Percentiles rank a stretch among this genome's conserved stretches.
Evolutionary conservation across 495 filamentous ascomycete genomes (phyloP).

Genomic region (Penicillium flavigenum): DNA sequence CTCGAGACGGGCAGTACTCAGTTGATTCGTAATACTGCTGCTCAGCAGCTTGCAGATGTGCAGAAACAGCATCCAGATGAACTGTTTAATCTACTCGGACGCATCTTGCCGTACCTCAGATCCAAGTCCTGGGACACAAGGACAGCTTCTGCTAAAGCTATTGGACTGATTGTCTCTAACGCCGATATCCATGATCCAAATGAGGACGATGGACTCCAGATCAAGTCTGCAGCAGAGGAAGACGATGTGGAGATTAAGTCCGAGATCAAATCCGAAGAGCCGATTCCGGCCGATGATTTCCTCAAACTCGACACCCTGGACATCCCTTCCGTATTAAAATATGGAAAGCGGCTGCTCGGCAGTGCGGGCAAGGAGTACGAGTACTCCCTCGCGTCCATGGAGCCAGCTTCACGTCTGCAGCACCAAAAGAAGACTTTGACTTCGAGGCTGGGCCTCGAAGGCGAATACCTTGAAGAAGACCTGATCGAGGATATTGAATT

Average conservation of each 20-base stretch:
- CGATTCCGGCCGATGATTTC: conserved; percentile 42
- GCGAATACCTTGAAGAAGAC: conserved; percentile 83
- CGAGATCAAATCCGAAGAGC: conserved; percentile 41
- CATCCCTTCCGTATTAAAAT: conserved; percentile 71
- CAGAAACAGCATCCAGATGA: conserved; percentile 98
- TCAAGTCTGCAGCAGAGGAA: conserved; percentile 55
- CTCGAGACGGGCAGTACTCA: conserved; percentile 94
- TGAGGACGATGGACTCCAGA: conserved; percentile 52
- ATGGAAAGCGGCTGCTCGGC: conserved; percentile 77
- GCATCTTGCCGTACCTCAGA: conserved; percentile 86
- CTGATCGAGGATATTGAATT: conserved; percentile 65
- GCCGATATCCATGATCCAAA: conserved; percentile 89
- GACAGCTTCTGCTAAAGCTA: conserved; percentile 84
- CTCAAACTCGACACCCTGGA: conserved; percentile 76
- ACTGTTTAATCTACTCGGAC: conserved; percentile 92
- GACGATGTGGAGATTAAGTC: conserved; percentile 49
- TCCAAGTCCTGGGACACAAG: conserved; percentile 96
- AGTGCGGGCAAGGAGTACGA: conserved; percentile 82
- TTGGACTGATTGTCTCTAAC: conserved; percentile 89
- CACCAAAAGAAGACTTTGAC: conserved; percentile 87
- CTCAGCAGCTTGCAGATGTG: conserved; percentile 93
- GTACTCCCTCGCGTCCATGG: conserved; percentile 74
- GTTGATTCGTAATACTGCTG: conserved; percentile 92
- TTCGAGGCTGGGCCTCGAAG: conserved; percentile 77
- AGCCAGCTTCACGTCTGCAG: conserved; percentile 74